phyloP scores from a whole-genome alignment of 75 land plant species.

The Picea sitchensis region DNA sequence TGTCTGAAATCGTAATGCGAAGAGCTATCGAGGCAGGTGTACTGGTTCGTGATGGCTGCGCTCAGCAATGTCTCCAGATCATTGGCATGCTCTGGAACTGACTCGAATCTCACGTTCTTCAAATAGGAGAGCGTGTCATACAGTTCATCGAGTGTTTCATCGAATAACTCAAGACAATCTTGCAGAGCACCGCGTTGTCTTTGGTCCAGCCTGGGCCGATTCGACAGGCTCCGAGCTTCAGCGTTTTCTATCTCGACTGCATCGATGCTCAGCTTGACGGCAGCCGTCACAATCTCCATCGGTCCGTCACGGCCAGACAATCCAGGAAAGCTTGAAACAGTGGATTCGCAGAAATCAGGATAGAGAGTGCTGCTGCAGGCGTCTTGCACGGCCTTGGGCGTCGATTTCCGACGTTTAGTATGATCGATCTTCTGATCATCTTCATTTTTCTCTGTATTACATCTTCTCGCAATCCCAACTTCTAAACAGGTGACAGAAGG shows the following conservation, averaged over 20 bases:
- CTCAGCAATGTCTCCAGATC: constrained; percentile 22
- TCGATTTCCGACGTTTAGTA: background rate
- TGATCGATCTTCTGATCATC: too few species aligned
- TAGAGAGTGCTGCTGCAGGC: constrained; percentile 9
- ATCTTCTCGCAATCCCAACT: background rate
- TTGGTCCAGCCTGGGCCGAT: constrained; percentile 4
- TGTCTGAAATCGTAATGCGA: constrained; percentile 7
- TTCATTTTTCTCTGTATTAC: too few species aligned
- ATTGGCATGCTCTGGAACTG: background rate
- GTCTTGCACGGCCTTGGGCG: background rate
- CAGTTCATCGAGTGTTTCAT: constrained; percentile 35
- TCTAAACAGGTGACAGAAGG: background rate
- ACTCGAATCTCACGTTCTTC: background rate
- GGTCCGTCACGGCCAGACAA: background rate
- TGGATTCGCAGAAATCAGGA: background rate
- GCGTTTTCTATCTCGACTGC: constrained; percentile 15
- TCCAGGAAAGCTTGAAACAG: background rate
- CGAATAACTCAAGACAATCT: constrained; percentile 58
- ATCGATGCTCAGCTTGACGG: constrained; percentile 19
- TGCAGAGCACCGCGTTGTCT: constrained; percentile 24
- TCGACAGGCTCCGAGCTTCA: constrained; percentile 19
- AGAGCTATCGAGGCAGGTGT: constrained; percentile 71
- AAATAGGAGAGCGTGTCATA: constrained; percentile 20
- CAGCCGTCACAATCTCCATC: constrained; percentile 27
- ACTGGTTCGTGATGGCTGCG: constrained; percentile 63